Base-by-base conservation (phyloP, 2,329 filamentous ascomycete genomes). In the Trichoderma guizhouense region DNA sequence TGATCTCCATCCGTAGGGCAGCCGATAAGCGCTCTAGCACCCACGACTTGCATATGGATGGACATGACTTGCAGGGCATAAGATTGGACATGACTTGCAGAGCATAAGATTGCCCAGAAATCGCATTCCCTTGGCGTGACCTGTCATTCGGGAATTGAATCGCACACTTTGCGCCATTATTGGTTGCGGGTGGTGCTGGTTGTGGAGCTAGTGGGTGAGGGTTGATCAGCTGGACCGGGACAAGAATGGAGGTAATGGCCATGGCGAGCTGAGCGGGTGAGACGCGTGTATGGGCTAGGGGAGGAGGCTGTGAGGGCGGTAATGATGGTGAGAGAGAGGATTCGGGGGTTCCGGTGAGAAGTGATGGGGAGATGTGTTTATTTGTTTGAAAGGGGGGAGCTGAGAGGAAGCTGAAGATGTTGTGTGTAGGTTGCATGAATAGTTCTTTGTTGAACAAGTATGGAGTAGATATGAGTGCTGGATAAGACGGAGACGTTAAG, bases 101-200 rank as follows among this genome's bases (percentile, higher is more conserved):
- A 24, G 15, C 53, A 58, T 68, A 58, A 43, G 32, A 30, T 43
- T 51, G 8, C 18, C 24, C 9, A 47, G 24, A 30, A 47, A 36
- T 21, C 18, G 53, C 47, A 58, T 58, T 58, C 34, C 34, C 63
- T 68, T 68, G 65, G 36, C 55, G 65, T 60, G 65, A 34, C 28
- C 65, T 60, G 26, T 68, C 65, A 68, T 68, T 68, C n/a, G 55
- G 65, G 39, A 51, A 21, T 34, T 60, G 65, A 68, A 68, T 68
- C 65, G 65, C 24, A 28, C 34, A 28, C 28, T 58, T 58, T 58
- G 65, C 51, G 53, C 65, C 30, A 43, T 60, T 68, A 68, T 68
- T 68, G 65, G 53, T 8, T 47, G 32, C 24, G 34, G 64, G 28
- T 34, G 65, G 65, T 43, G 34, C 15, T 68, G 55, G 36, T 8